Conservation (phyloP, 192 early-diverging fungal species). For the Dissophora ornata region DNA sequence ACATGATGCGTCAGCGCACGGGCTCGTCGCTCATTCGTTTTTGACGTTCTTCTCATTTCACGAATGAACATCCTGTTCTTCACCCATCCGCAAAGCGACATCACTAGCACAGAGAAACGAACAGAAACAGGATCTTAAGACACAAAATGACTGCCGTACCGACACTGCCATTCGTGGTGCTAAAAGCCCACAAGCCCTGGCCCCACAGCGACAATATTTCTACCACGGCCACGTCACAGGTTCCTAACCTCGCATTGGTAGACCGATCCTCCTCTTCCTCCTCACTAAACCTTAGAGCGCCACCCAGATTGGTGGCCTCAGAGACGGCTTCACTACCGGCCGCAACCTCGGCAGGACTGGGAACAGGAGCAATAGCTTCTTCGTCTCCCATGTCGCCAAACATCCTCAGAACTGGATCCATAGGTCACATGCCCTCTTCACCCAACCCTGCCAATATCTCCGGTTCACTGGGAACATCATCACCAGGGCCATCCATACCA, state of each 20-base stretch:
- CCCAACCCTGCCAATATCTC: not conserved
- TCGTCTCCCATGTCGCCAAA: not conserved
- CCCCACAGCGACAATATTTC: constrained; percentile 19
- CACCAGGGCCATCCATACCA: not conserved
- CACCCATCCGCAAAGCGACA: too few species aligned
- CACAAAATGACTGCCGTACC: constrained; percentile 19
- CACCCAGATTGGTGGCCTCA: too few species aligned
- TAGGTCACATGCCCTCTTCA: not conserved
- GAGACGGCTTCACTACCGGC: not conserved
- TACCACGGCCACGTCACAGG: not conserved
- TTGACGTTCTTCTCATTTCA: too few species aligned
- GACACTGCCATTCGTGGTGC: constrained; percentile 33
- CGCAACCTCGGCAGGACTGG: not conserved
- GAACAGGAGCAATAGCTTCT: not conserved
- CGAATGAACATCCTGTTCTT: too few species aligned
- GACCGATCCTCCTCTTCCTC: not conserved
- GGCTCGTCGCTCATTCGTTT: too few species aligned
- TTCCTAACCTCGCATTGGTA: not conserved
- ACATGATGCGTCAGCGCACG: too few species aligned
- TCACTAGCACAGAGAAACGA: too few species aligned
- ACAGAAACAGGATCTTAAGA: too few species aligned
- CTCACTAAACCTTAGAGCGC: too few species aligned
- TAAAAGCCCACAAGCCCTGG: constrained; percentile 31
- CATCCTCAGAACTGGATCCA: not conserved
- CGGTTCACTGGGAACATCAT: too few species aligned